Evolutionary conservation across 345 rosid genomes (phyloP).

Genomic region (Eutrema heterophyllum): DNA sequence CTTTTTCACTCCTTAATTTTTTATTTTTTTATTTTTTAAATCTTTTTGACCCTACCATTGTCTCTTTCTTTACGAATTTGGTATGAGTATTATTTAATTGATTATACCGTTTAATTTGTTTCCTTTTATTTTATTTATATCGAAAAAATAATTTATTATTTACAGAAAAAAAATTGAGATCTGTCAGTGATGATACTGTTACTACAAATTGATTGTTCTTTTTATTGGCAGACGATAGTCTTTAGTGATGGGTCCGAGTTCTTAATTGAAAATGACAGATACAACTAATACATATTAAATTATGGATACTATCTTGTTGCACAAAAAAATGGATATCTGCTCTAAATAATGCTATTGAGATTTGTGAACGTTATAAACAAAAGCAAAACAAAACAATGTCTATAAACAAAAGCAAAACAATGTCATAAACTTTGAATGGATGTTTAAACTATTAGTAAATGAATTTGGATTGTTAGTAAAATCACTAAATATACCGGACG

Average conservation of each 20-base stretch:
- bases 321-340: too few species aligned
- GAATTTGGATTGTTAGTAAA: too few species aligned
- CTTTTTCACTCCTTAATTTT: neutral
- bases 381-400: neutral
- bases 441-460: neutral
- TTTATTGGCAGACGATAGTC: conserved; percentile 1
- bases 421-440: neutral
- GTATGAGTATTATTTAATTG: conserved; percentile 20
- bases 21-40: neutral
- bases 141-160: neutral
- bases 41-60: conserved; percentile 14
- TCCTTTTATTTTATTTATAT: neutral
- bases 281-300: neutral
- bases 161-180: neutral
- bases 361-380: neutral
- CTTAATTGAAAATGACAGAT: neutral
- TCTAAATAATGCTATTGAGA: too few species aligned
- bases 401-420: neutral
- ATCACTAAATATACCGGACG: too few species aligned
- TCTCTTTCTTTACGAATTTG: conserved; percentile 11
- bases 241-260: conserved; percentile 23
- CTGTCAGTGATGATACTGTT: conserved; percentile 21
- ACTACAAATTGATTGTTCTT: conserved; percentile 2
- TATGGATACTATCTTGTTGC: neutral
- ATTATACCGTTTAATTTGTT: conserved; percentile 8